phyloP scores from a whole-genome alignment of 139 green algal genomes.

The Closterium sp. region DNA sequence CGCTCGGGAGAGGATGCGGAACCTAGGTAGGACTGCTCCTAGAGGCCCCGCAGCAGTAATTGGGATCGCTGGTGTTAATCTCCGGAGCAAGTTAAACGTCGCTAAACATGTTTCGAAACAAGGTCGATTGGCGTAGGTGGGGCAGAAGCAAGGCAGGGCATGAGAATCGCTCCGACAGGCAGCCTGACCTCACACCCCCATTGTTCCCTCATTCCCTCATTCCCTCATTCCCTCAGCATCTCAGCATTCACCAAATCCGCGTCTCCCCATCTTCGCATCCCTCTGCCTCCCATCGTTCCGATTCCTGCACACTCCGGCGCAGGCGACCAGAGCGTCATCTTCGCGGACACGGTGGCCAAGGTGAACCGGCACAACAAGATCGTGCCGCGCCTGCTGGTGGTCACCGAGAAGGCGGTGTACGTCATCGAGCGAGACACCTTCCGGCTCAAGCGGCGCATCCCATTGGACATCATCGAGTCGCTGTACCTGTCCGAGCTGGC shows the following conservation, averaged over 20 bases:
- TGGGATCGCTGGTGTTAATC: too few species aligned
- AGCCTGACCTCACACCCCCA: background rate
- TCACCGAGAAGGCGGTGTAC: conserved; percentile 32
- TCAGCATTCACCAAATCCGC: background rate
- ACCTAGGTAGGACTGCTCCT: background rate
- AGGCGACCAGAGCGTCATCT: conserved; percentile 37
- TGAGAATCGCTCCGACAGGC: background rate
- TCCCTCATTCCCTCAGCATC: background rate
- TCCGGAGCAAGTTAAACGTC: too few species aligned
- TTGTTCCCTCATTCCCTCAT: background rate
- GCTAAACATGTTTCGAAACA: background rate
- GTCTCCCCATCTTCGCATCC: background rate
- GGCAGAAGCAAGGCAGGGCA: background rate
- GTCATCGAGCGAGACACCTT: conserved; percentile 28
- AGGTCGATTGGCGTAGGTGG: background rate
- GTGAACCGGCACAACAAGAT: conserved; percentile 30
- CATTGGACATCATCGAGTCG: background rate
- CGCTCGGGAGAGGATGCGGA: background rate
- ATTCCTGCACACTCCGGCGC: background rate
- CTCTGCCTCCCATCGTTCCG: background rate
- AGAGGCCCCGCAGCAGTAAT: too few species aligned
- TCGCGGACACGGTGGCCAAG: conserved; percentile 34
- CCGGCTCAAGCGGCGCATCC: conserved; percentile 31
- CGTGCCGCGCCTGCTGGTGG: conserved; percentile 18
- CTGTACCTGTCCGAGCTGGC: conserved; percentile 23